A percentile compares a stretch with the other conserved stretches of the same genome.
Evolutionary conservation across 2,329 filamentous ascomycete species (phyloP).

Genomic region (Ascochyta koolunga): DNA sequence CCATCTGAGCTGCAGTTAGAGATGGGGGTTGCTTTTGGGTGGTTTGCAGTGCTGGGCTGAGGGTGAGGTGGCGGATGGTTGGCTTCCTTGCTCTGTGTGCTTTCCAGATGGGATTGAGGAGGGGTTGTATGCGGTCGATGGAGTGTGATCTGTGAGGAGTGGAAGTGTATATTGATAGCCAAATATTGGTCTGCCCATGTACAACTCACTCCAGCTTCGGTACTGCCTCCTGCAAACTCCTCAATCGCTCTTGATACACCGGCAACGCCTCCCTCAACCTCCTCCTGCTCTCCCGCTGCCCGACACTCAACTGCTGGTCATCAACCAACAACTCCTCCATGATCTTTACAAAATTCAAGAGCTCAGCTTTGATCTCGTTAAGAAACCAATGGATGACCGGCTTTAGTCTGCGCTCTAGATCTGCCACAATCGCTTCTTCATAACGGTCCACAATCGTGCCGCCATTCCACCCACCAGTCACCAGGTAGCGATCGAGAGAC

Average conservation of each 20-base stretch:
- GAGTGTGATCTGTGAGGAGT: no score
- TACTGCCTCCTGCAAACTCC: not conserved
- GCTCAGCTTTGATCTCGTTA: conserved; percentile 9
- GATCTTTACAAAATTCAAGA: conserved; percentile 10
- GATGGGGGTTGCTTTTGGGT: no score
- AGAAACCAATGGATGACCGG: conserved; percentile 12
- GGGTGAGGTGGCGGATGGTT: not conserved
- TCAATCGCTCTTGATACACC: conserved; percentile 5
- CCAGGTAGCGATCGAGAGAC: conserved; percentile 6
- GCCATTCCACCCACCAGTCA: conserved; percentile 7
- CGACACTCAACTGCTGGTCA: conserved; percentile 11
- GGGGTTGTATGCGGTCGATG: not conserved
- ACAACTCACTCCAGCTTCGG: not conserved
- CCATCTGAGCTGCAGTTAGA: no score
- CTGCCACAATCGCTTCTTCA: conserved; percentile 5
- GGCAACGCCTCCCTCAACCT: conserved; percentile 4
- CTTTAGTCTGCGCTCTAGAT: conserved; percentile 3
- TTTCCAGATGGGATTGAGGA: not conserved
- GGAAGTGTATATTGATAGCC: no score
- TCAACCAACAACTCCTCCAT: conserved; percentile 9
- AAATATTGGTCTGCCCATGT: no score
- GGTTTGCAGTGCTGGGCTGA: no score
- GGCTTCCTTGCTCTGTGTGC: not conserved
- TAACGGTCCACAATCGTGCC: conserved; percentile 12
- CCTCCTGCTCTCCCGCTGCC: conserved; percentile 7